A percentile compares a stretch with the other conserved stretches of the same genome.
These are phyloP conservation scores for Camelina neglecta DNA, from an alignment of 345 rosid species.

Conservation along the genomic window DNA sequence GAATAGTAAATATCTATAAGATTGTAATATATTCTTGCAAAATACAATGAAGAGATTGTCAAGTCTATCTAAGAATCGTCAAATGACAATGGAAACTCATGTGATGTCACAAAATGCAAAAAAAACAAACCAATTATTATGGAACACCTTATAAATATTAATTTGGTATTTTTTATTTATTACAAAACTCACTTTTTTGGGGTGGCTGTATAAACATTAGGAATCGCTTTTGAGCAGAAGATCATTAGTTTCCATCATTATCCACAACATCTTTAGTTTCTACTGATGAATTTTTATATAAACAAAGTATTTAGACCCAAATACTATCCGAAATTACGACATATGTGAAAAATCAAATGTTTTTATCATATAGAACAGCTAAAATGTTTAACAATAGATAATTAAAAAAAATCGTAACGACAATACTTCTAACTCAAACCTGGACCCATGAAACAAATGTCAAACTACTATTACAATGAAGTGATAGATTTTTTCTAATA, in stretches of 20 bases:
- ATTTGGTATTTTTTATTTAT: too few species aligned
- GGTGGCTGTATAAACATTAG: conserved; percentile 21
- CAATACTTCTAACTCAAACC: not conserved
- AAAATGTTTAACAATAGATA: not conserved
- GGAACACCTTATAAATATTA: too few species aligned
- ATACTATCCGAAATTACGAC: not conserved
- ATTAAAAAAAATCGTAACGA: not conserved
- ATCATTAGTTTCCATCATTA: conserved; percentile 16
- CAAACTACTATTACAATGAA: conserved; percentile 12
- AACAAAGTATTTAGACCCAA: not conserved
- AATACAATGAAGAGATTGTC: too few species aligned
- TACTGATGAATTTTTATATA: too few species aligned
- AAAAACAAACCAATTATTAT: too few species aligned
- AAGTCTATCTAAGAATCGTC: too few species aligned
- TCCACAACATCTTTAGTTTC: conserved; percentile 14
- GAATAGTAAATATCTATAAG: not conserved
- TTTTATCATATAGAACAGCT: not conserved
- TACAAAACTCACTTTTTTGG: conserved; percentile 22
- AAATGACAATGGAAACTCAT: too few species aligned
- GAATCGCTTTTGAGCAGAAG: conserved; percentile 19
- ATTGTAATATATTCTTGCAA: too few species aligned
- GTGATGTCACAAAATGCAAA: not conserved
- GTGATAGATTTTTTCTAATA: conserved; percentile 4
- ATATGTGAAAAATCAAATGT: not conserved
- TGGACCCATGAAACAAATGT: conserved; percentile 2